These are phyloP conservation scores for Syzygium syzygioides DNA, from an alignment of 441 rosid genomes.

Conservation along the genomic window DNA sequence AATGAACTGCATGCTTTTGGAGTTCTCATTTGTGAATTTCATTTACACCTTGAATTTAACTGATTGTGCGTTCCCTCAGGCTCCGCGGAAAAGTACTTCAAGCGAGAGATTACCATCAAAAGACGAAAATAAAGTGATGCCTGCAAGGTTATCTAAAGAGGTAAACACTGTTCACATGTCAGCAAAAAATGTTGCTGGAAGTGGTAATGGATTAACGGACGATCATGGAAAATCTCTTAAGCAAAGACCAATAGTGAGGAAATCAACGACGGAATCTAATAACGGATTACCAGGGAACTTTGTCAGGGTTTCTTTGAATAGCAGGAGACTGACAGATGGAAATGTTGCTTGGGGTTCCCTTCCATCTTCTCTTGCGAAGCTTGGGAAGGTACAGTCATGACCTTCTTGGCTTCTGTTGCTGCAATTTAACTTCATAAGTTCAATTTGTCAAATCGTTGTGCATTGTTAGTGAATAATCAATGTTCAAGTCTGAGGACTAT, in stretches of 20 bases:
- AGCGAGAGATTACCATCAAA: slow-evolving; percentile 50
- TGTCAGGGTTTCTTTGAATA: slow-evolving; percentile 60
- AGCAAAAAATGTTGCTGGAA: slow-evolving; percentile 39
- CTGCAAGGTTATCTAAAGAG: slow-evolving; percentile 51
- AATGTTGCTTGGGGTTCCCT: slow-evolving; percentile 72
- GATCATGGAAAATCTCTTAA: slow-evolving; percentile 47
- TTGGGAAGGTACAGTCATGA: slow-evolving; percentile 71
- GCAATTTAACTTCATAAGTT: neutral
- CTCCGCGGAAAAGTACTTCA: slow-evolving; percentile 65
- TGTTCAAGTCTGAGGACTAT: neutral
- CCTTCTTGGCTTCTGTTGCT: slow-evolving; percentile 1
- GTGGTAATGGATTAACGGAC: slow-evolving; percentile 28
- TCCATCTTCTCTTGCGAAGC: slow-evolving; percentile 75
- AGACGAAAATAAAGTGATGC: slow-evolving; percentile 46
- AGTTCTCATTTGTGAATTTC: neutral
- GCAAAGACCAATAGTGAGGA: slow-evolving; percentile 40
- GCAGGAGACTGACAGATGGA: slow-evolving; percentile 60
- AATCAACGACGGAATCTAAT: slow-evolving; percentile 31
- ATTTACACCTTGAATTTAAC: neutral
- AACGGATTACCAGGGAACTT: slow-evolving; percentile 62
- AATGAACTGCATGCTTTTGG: neutral
- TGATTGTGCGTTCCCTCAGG: slow-evolving; percentile 30
- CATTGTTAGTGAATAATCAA: neutral
- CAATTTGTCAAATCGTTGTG: neutral
- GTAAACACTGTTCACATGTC: slow-evolving; percentile 37